These are phyloP conservation scores for Plasmodium knowlesi DNA, from an alignment of 169 alveolate species.

Conservation along the genomic window DNA sequence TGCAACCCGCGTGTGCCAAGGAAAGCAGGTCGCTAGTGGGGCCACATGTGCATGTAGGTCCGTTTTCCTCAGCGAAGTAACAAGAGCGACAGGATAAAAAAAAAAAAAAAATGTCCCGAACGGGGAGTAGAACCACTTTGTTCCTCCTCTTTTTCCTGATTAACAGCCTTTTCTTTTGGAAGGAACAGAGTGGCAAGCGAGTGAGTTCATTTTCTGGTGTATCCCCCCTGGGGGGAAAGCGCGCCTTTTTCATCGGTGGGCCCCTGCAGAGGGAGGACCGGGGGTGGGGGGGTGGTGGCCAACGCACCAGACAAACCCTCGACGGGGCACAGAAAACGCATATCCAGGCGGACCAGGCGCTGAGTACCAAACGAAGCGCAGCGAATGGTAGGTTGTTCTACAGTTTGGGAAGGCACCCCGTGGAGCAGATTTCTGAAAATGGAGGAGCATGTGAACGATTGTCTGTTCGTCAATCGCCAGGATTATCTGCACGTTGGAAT, in stretches of 20 bases:
- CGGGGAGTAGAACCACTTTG: neutral
- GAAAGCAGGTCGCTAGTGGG: neutral
- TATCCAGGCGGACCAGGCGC: neutral
- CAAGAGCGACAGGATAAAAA: neutral
- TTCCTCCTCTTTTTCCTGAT: neutral
- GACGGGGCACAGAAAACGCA: neutral
- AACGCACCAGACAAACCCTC: neutral
- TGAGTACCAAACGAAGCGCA: neutral
- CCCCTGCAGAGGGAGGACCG: neutral
- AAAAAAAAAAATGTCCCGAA: neutral
- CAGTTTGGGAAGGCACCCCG: neutral
- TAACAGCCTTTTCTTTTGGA: conserved; percentile 11
- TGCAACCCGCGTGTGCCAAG: neutral
- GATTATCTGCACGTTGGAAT: neutral
- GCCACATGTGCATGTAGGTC: neutral
- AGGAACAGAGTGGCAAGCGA: neutral
- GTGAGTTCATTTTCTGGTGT: neutral
- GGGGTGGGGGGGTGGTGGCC: neutral
- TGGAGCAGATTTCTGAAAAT: neutral
- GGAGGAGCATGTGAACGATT: neutral
- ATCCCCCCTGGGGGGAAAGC: neutral
- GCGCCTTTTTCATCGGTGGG: neutral
- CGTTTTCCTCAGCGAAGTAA: neutral
- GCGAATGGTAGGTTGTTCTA: neutral
- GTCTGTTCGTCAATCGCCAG: neutral